These are phyloP conservation scores for Taxillus chinensis DNA, from an alignment of 164 flowering plant genomes.

Conservation along the genomic window DNA sequence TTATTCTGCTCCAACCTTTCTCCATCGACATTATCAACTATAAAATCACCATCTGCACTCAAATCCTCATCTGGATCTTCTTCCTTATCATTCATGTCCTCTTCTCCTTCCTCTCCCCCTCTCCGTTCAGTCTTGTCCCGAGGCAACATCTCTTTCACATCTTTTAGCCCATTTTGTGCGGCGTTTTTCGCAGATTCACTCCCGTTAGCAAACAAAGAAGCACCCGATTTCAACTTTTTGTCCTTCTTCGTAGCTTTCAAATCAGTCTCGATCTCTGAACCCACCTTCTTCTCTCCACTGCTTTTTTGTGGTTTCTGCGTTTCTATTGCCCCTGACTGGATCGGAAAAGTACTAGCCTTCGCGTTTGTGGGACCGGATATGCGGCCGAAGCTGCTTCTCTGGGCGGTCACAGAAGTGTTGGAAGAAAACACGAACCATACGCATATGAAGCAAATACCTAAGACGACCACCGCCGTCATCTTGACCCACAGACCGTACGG, in stretches of 20 bases:
- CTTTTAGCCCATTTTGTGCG: slow-evolving; percentile 6
- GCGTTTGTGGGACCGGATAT: slow-evolving; percentile 28
- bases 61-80: slow-evolving; percentile 24
- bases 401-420: slow-evolving; percentile 41
- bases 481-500: slow-evolving; percentile 64
- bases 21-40: slow-evolving; percentile 16
- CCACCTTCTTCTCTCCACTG: slow-evolving; percentile 14
- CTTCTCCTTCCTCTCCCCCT: slow-evolving; percentile 28
- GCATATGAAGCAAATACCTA: slow-evolving; percentile 73
- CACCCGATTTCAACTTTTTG: slow-evolving; percentile 25
- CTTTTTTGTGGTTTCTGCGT: slow-evolving; percentile 7
- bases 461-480: slow-evolving; percentile 50
- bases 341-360: slow-evolving; percentile 11
- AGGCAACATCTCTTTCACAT: slow-evolving; percentile 20
- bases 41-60: slow-evolving; percentile 32
- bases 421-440: slow-evolving; percentile 68
- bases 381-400: slow-evolving; percentile 57
- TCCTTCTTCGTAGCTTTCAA: slow-evolving; percentile 16
- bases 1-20: slow-evolving; percentile 21
- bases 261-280: slow-evolving; percentile 13
- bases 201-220: slow-evolving; percentile 9
- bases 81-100: slow-evolving; percentile 27
- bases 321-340: slow-evolving; percentile 11
- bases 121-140: slow-evolving; percentile 22
- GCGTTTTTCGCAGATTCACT: slow-evolving; percentile 17